Evolutionary conservation across 2,329 filamentous ascomycete species (phyloP), one percentile per base, ranked within the genome.

Genomic region (Grosmannia serpens): DNA sequence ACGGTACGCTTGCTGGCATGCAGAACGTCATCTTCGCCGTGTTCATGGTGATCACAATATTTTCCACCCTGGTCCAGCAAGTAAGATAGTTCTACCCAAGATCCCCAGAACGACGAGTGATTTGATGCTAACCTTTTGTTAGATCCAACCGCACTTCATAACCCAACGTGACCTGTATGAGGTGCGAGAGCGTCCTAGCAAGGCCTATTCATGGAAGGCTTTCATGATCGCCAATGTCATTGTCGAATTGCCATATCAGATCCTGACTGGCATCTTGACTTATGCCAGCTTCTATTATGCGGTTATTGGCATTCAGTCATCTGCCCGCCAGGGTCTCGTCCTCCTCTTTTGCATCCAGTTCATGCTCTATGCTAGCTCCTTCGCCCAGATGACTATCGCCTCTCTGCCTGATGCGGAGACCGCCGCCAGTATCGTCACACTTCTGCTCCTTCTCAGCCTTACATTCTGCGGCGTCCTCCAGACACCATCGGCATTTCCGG

Each of bases 241-340:
- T 33, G 88, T 91, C 60, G 91, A 96, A 69, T 74, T 95, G 1
- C 88, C 90, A 0, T 96, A 88, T 84, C 89, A 94, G 68, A 95
- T 62, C 86, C 75, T 0, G 71, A 89, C 0, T 81, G 89, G 62
- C 80, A 77, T 89, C 41, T 72, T 89, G 3, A 81, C 84, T 62
- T 75, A 79, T 63, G 76, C 84, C 61, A 75, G 83, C 69, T 92
- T 88, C 81, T 95, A 95, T 75, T 95, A 91, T 68, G 88, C 89
- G 1, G 81, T 94, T 58, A 38, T 57, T n/a, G 76, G 76, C 24
- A 61, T 76, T 4, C 76, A 79, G 60, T 70, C 63, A 41, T 75
- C 77, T 1, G 76, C 80, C 49, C 79, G 85, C 2, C 81, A 87
- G 61, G 84, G 75, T 0, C 72, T 89, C 0, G 81, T 89, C 61